These are phyloP conservation scores for Tylopilus rubrobrunneus DNA, from an alignment of 768 basidiomycete species.

Conservation along the genomic window DNA sequence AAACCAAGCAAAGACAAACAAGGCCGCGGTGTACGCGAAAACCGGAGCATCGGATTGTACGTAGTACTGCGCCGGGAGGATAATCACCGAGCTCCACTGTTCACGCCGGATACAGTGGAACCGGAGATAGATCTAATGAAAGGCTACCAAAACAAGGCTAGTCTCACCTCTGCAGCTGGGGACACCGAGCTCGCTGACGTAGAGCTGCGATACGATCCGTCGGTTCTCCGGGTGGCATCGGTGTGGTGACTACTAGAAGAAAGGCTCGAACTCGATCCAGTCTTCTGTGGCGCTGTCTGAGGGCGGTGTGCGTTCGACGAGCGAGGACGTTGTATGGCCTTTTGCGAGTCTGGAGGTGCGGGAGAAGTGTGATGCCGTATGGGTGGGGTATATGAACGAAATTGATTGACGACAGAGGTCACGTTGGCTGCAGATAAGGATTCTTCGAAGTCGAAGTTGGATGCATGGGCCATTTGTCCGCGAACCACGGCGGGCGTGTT, in stretches of 20 bases:
- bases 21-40: background rate
- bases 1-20: slow-evolving; percentile 12
- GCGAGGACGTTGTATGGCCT: slow-evolving; percentile 4
- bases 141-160: slow-evolving; percentile 8
- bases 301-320: slow-evolving; percentile 7
- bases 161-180: slow-evolving; percentile 21
- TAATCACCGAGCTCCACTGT: slow-evolving; percentile 20
- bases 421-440: slow-evolving; percentile 28
- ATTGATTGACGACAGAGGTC: slow-evolving; percentile 31
- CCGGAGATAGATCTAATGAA: slow-evolving; percentile 19
- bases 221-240: slow-evolving; percentile 27
- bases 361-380: slow-evolving; percentile 21
- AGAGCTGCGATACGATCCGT: slow-evolving; percentile 16
- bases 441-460: slow-evolving; percentile 28
- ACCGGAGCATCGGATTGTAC: background rate
- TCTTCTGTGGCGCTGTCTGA: slow-evolving; percentile 19
- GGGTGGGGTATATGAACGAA: slow-evolving; percentile 28
- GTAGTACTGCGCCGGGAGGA: slow-evolving; percentile 9
- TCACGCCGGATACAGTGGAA: slow-evolving; percentile 11
- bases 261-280: slow-evolving; percentile 24
- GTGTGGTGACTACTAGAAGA: slow-evolving; percentile 21
- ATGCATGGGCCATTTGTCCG: slow-evolving; percentile 12
- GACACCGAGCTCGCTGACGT: slow-evolving; percentile 26
- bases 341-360: slow-evolving; percentile 7
- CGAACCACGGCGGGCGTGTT: slow-evolving; percentile 22